These are phyloP conservation scores for Salvia hispanica DNA, from an alignment of 257 asterid species.

Conservation along the genomic window DNA sequence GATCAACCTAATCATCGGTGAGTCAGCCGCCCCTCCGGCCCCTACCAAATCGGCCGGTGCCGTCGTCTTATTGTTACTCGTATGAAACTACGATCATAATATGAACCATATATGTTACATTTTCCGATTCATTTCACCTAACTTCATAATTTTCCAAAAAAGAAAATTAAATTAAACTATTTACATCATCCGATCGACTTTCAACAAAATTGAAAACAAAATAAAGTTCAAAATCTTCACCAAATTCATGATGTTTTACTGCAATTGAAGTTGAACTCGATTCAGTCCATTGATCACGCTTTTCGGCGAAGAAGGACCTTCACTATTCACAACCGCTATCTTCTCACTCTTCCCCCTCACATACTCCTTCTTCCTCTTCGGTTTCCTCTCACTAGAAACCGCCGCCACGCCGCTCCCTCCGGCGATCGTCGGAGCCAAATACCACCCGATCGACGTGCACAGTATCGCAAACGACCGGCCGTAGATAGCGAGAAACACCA, in stretches of 20 bases:
- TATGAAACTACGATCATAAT: neutral
- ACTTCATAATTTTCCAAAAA: neutral
- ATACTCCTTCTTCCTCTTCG: slow-evolving; percentile 50
- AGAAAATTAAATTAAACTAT: slow-evolving; percentile 1
- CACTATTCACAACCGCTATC: slow-evolving; percentile 14
- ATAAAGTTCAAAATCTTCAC: neutral
- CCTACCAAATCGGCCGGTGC: too few species aligned
- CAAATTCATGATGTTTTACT: slow-evolving; percentile 9
- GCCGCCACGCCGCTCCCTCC: slow-evolving; percentile 28
- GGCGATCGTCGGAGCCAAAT: slow-evolving; percentile 41
- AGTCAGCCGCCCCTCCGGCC: neutral
- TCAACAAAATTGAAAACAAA: neutral
- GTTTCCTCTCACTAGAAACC: slow-evolving; percentile 30
- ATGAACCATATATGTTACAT: slow-evolving; percentile 5
- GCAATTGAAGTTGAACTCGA: neutral
- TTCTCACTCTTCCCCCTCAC: slow-evolving; percentile 30
- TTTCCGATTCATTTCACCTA: slow-evolving; percentile 14
- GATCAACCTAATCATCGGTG: neutral
- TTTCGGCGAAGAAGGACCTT: slow-evolving; percentile 38
- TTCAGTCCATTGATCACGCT: slow-evolving; percentile 41
- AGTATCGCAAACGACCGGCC: slow-evolving; percentile 60
- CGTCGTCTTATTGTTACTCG: too few species aligned
- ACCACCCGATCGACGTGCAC: slow-evolving; percentile 68
- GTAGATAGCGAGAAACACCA: slow-evolving; percentile 43
- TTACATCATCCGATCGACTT: slow-evolving; percentile 18